phyloP scores from a whole-genome alignment of 208 protist genomes.

The Angomonas ambiguus region DNA sequence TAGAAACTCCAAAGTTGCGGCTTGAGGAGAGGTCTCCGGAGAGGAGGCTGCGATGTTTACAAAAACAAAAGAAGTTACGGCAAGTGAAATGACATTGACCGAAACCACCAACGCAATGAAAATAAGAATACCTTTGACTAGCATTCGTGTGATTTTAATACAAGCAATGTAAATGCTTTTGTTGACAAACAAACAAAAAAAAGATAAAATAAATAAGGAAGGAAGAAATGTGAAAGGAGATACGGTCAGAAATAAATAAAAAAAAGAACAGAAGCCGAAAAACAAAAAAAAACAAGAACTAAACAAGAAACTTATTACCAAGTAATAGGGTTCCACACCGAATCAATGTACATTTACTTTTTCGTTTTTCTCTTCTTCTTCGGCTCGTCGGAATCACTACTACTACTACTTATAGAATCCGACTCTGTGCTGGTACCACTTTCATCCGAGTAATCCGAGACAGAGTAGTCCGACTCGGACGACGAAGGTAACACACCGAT shows the following conservation, averaged over 20 bases:
- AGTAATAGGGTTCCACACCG: too few relatives aligned
- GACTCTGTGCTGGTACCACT: neutral
- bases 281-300: too few relatives aligned
- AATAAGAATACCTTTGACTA: neutral
- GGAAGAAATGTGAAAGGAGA: too few relatives aligned
- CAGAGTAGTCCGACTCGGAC: conserved; percentile 11
- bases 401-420: neutral
- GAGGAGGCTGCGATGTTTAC: neutral
- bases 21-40: neutral
- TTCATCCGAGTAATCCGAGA: neutral
- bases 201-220: too few relatives aligned
- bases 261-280: neutral
- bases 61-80: neutral
- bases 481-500: conserved; percentile 38
- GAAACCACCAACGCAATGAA: neutral
- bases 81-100: neutral
- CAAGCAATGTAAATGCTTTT: too few relatives aligned
- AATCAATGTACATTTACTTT: neutral
- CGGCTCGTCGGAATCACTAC: neutral
- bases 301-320: too few relatives aligned
- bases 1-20: neutral
- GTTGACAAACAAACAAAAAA: conserved; percentile 2
- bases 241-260: too few relatives aligned
- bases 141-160: neutral
- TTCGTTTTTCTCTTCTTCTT: neutral